phyloP scores from a whole-genome alignment of 345 rosid species.

The Salix koriyanagi region DNA sequence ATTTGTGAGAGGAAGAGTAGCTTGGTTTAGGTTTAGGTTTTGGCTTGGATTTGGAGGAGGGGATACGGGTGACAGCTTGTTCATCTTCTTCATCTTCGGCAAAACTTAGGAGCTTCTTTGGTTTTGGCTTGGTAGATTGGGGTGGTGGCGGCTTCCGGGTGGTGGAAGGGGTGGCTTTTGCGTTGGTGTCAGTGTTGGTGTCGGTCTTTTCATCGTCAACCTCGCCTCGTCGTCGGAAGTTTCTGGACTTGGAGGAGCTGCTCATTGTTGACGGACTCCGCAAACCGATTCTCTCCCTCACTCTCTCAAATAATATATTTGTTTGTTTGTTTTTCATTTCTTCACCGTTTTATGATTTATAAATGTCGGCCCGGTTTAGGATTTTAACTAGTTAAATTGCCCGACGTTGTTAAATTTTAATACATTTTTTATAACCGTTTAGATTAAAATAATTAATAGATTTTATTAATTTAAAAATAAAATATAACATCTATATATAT shows the following conservation, averaged over 20 bases:
- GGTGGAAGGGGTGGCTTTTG: not conserved
- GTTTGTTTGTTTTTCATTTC: no score
- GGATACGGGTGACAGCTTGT: constrained; percentile 15
- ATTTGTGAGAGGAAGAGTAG: constrained; percentile 56
- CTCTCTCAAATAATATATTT: no score
- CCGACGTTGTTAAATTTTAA: no score
- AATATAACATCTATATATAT: no score
- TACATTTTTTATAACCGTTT: no score
- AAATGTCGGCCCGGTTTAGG: no score
- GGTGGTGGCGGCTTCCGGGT: constrained; percentile 16
- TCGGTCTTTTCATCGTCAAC: constrained; percentile 36
- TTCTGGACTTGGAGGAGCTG: constrained; percentile 46
- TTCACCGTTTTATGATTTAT: no score
- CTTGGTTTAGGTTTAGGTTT: constrained; percentile 10
- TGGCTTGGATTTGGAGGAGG: constrained; percentile 27
- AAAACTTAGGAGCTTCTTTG: constrained; percentile 82
- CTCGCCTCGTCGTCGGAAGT: constrained; percentile 77
- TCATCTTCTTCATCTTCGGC: constrained; percentile 72
- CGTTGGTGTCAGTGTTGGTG: constrained; percentile 6
- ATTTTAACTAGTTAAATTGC: no score
- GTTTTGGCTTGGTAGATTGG: constrained; percentile 50
- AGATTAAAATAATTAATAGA: no score
- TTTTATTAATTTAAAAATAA: no score
- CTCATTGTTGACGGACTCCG: no score
- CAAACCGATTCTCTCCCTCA: no score